Conservation (phyloP, 2,329 filamentous ascomycete genomes). For the Epichloe brachyelytri region DNA sequence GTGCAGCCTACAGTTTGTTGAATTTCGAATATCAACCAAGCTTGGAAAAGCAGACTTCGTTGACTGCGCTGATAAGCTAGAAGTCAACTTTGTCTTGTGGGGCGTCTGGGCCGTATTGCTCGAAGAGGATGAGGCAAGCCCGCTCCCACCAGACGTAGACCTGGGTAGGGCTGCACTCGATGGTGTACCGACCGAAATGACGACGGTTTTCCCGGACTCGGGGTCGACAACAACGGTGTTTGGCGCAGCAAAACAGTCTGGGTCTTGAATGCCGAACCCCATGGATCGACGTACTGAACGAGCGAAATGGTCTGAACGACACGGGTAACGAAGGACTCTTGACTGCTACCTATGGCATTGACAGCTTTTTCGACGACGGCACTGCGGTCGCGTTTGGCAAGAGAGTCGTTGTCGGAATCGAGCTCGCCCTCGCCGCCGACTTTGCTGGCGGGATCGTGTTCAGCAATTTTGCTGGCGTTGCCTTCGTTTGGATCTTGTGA, state of each 20-base stretch:
- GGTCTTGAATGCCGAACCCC: conserved; percentile 30
- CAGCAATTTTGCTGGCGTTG: conserved; percentile 7
- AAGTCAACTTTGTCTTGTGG: conserved; percentile 4
- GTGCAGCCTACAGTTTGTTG: conserved; percentile 12
- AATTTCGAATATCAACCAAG: conserved; percentile 10
- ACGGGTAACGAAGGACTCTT: conserved; percentile 24
- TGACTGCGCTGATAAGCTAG: conserved; percentile 9
- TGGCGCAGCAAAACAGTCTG: conserved; percentile 28
- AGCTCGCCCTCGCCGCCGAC: conserved; percentile 10
- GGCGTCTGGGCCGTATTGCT: not conserved
- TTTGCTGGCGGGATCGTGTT: conserved; percentile 14
- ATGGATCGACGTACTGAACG: conserved; percentile 37
- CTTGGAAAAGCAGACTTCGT: conserved; percentile 6
- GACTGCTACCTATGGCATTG: conserved; percentile 1
- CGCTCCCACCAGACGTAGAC: conserved; percentile 11
- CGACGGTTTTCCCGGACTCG: conserved; percentile 24
- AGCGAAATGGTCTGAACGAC: conserved; percentile 43
- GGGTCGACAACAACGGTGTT: conserved; percentile 25
- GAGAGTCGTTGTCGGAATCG: conserved; percentile 5
- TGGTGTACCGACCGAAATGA: conserved; percentile 15
- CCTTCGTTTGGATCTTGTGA: conserved; percentile 6
- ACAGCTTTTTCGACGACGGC: conserved; percentile 8
- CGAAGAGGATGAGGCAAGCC: conserved; percentile 8
- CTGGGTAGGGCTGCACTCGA: conserved; percentile 13
- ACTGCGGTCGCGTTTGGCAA: conserved; percentile 4